Conservation (phyloP, 768 basidiomycete genomes). For the Naematelia aurantialba region DNA sequence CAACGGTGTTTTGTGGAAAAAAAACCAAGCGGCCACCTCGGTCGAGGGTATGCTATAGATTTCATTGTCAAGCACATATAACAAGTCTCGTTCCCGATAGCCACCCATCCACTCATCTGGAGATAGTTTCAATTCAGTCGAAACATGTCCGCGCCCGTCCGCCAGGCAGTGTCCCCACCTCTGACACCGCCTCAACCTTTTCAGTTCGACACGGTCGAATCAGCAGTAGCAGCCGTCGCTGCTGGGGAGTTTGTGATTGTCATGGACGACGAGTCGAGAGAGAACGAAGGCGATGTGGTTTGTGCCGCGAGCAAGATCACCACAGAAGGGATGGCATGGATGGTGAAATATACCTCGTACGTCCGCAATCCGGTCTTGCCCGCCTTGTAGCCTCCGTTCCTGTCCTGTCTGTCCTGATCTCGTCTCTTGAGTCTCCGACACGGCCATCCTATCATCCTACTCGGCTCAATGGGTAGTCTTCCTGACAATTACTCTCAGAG, state of each 20-base stretch:
- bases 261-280: constrained; percentile 91
- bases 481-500: constrained; percentile 57
- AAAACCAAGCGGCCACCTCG: background rate
- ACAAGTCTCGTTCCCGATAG: too few species aligned
- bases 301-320: constrained; percentile 78
- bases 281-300: constrained; percentile 97
- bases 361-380: constrained; percentile 25
- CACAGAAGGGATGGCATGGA: constrained; percentile 98
- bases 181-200: constrained; percentile 39
- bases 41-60: too few species aligned
- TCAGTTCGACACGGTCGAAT: constrained; percentile 72
- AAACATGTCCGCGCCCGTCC: constrained; percentile 33
- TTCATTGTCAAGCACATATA: too few species aligned
- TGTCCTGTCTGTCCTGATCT: too few species aligned
- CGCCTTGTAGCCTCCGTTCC: background rate
- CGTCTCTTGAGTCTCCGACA: too few species aligned
- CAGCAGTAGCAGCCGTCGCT: constrained; percentile 64
- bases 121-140: too few species aligned
- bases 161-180: constrained; percentile 11
- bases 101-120: too few species aligned
- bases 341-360: constrained; percentile 93
- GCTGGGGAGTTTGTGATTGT: constrained; percentile 94
- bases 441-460: too few species aligned
- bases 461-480: too few species aligned
- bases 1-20: background rate